Evolutionary conservation across 495 filamentous ascomycete genomes (phyloP), one percentile per base, ranked within the genome.

Genomic region (Aspergillus bertholletiae): DNA sequence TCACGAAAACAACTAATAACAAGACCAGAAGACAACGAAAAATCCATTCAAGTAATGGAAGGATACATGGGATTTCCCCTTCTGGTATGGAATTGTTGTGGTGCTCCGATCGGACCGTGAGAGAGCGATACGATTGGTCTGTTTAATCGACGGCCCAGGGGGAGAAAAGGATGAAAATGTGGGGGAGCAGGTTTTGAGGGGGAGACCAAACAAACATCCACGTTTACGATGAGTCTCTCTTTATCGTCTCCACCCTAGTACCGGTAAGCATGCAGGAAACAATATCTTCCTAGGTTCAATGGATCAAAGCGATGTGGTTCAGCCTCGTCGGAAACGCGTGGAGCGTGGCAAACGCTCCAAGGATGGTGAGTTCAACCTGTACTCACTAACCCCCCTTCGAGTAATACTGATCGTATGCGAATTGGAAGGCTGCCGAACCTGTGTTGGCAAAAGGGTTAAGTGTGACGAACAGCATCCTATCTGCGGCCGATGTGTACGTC

Each of bases 391-490:
- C 21, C 0, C 21, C 12, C 5, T 15, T 1, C 12, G 0, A 17
- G n/a, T 15, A 23, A 37, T 37, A 15, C 30, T 22, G 7, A 50
- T 2, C 2, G 13, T 17, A n/a, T 22, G 9, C 15, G 3, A 20
- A 22, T 3, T 9, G 8, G 17, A 17, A 60, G 57, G 57, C n/a
- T 60, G 57, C 37, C 45, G 32, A 5, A 55, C 48, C 7, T 60
- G 57, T 23, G 7, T 55, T 15, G 21, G 30, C 22, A 55, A 55
- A 27, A 30, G 41, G 17, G 59, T 61, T 26, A 61, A 61, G 17
- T 61, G 59, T 17, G 59, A 58, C 28, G 59, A 61, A 41, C 26
- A 34, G 21, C 59, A 48, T 7, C 59, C 55, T 2, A n/a, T 37
- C 28, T 61, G 55, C 40, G 15, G 13, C 11, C 49, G 55, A 49